These are phyloP conservation scores for Nakazawaea wickerhamii DNA, from an alignment of 805 yeast genomes.

Conservation along the genomic window DNA sequence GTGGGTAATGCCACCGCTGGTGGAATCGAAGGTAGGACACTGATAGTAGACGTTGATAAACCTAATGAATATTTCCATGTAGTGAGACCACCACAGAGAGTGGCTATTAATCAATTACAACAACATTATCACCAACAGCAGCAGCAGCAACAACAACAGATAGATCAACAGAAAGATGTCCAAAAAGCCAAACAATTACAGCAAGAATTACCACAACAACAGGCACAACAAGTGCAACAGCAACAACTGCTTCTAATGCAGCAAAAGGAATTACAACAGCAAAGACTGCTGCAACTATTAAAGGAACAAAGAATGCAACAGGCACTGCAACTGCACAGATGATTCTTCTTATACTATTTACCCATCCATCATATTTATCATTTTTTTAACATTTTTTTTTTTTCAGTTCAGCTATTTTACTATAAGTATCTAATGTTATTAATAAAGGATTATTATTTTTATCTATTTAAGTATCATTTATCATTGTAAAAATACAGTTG, in stretches of 20 bases:
- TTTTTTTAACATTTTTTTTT: neutral
- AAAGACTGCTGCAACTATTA: constrained; percentile 17
- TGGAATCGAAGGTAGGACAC: constrained; percentile 75
- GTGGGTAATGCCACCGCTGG: constrained; percentile 56
- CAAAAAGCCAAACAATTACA: constrained; percentile 6
- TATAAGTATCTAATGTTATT: neutral
- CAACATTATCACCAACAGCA: constrained; percentile 13
- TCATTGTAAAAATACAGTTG: no score
- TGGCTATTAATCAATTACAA: constrained; percentile 13
- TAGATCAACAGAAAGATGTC: no score
- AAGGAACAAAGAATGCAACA: neutral
- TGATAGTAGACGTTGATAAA: constrained; percentile 66
- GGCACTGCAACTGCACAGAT: constrained; percentile 1
- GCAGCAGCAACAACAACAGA: constrained; percentile 8
- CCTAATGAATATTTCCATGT: constrained; percentile 59
- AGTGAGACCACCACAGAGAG: constrained; percentile 44
- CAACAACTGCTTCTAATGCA: constrained; percentile 3
- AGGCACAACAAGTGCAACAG: constrained; percentile 4
- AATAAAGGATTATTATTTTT: neutral
- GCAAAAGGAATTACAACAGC: constrained; percentile 16
- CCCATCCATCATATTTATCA: no score
- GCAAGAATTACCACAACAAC: constrained; percentile 4
- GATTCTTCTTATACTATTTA: neutral
- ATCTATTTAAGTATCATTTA: no score
- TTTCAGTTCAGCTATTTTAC: neutral